phyloP scores from a whole-genome alignment of 2,329 filamentous ascomycete genomes.

The Thielaviopsis populi region DNA sequence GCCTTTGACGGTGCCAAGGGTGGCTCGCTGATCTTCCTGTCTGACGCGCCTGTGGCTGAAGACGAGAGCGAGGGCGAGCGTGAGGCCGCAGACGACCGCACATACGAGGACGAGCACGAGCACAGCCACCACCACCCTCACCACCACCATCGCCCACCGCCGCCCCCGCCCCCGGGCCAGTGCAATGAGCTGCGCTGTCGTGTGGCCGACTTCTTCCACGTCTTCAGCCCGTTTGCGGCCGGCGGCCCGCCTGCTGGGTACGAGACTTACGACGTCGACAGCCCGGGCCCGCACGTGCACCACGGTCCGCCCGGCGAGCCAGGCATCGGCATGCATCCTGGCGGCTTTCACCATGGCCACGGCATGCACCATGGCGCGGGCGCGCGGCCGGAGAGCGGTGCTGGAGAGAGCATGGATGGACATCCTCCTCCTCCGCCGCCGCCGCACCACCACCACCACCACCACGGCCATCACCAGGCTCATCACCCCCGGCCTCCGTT shows the following conservation, averaged over 20 bases:
- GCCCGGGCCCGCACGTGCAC: conserved; percentile 8
- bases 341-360: conserved; percentile 6
- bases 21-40: conserved; percentile 13
- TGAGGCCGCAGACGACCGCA: background rate
- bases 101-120: background rate
- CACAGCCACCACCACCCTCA: background rate
- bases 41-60: conserved; percentile 1
- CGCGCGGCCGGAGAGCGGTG: background rate
- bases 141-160: background rate
- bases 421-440: background rate
- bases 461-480: background rate
- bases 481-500: background rate
- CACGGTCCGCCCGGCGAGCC: conserved; percentile 10
- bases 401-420: background rate
- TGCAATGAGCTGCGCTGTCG: conserved; percentile 1
- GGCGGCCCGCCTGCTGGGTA: background rate
- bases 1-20: conserved; percentile 13
- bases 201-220: background rate
- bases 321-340: conserved; percentile 12
- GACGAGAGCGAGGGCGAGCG: background rate
- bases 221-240: background rate
- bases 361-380: conserved; percentile 3
- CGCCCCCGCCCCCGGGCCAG: background rate
- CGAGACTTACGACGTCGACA: background rate
- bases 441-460: background rate